Evolutionary conservation across 176 grass and related monocot species (phyloP), one percentile per base, ranked within the genome.

Genomic region (Paspalum vaginatum): DNA sequence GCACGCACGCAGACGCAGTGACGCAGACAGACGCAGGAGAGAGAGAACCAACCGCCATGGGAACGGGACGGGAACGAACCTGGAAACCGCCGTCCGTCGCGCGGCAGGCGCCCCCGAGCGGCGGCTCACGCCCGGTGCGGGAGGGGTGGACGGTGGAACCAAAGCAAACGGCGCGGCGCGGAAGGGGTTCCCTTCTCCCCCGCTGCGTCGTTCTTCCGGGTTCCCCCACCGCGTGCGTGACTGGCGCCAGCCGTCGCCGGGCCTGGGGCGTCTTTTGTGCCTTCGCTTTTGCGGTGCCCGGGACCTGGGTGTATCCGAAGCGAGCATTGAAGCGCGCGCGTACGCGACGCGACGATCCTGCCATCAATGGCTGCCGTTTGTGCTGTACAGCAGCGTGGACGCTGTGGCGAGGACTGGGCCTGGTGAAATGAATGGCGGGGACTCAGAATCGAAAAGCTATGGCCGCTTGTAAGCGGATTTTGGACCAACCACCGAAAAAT

Each of bases 281-380:
- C 27, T 32, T 58, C n/a, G 32, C 47, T 8, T 7, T 15, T 40
- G 55, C 72, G 22, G 57, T 18, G 44, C 39, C 8, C 4, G 6
- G n/a, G n/a, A n/a, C n/a, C n/a, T 26, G 12, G 21, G 62, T 61
- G 17, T 21, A 5, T 50, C 39, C 4, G 20, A 10, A 48, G 26
- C 39, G 66, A 21, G 39, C 54, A 52, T 45, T 20, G 27, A 32
- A 44, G 64, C 32, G 24, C 38, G n/a, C 14, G 43, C 52, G 82
- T 40, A 26, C 11, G 44, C 75, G 43, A 48, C 6, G 59, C 67
- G 49, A 68, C 20, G 64, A 72, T 41, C 25, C 62, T 10, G 72
- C n/a, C 63, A 69, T 85, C 83, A 79, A 55, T 46, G 14, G 46
- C 57, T 55, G 66, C 73, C 81, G 32, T 61, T 79, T 10, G 12